Evolutionary conservation across 371 early-diverging fungal genomes (phyloP), one percentile per base, ranked within the genome.

Genomic region (Blakeslea trispora): DNA sequence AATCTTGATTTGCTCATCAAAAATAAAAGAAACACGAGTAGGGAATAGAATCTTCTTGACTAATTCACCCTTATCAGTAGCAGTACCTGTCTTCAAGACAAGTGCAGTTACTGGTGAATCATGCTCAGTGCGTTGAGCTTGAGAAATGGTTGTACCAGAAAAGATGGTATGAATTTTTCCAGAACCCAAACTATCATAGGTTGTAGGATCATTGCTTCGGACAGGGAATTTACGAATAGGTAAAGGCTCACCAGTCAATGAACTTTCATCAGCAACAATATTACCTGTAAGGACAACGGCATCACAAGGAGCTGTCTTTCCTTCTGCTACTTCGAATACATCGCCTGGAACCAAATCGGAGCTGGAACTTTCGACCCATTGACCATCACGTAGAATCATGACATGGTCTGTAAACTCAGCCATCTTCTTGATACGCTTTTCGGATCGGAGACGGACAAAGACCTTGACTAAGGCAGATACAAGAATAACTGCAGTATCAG

Each of bases 381-480:
- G 44, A 49, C 64, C 77, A 40, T 61, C 55, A 37, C 92, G 82
- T 1, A 75, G 52, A 3, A 89, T 86, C 9, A 64, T 35, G 24
- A 69, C 53, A 1, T 59, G 55, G 44, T 82, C 81, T 14, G 77
- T 77, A 37, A 81, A 81, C 59, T 87, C 86, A 34, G 86, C 87
- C 84, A 85, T 83, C 11, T 68, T 53, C 64, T 85, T 87, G 53
- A 91, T 84, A 31, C 87, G 82, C 15, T 69, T 66, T 61, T 89
- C 90, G 3, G 90, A 81, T 22, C 66, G 60, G 17, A 85, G 68
- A 56, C 81, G 82, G n/a, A 90, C 78, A 28, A 74, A 28, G 2
- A 90, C 90, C 64, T 90, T 90, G 66, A 84, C 77, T 19, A 88
- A 22, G 0, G 90, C 92, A 3, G 92, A 88, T 1, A 83, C 43